Evolutionary conservation across 2,329 filamentous ascomycete species (phyloP), one percentile per base, ranked within the genome.

Genomic region (Penicillium sp.): DNA sequence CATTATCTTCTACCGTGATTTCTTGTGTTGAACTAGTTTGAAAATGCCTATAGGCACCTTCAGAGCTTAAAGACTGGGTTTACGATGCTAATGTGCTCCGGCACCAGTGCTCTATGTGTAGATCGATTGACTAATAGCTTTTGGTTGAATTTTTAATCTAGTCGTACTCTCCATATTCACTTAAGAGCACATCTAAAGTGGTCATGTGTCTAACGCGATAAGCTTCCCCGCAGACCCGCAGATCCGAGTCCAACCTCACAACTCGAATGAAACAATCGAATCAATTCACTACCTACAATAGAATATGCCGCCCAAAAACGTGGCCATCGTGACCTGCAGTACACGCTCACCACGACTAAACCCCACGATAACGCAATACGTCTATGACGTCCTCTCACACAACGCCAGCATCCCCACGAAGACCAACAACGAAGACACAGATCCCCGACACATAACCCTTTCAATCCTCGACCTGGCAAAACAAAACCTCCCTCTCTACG

Each of bases 321-420:
- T 70, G 48, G 68, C 63, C 35, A 52, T 70, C 35, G 64, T 70
- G 24, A 62, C 66, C 43, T 58, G 66, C 59, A 67, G 63, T 37
- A 65, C 64, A 20, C 66, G 69, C 37, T 44, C 46, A 1, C 64
- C 65, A 3, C 62, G 68, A n/a, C 62, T 68, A 37, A 64, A 68
- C 31, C 63, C 65, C 8, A 60, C 64, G 29, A 61, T 70, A 40
- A 61, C 63, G 24, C 54, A 55, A 2, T 65, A 65, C 31, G 55
- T 70, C 42, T 50, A 60, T 51, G 55, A 65, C 35, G 54, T 51
- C 49, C 43, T 59, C n/a, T 44, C 42, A 16, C n/a, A 47, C 11
- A 53, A 53, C 34, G 44, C 50, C 8, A 50, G 42, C 6, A 50
- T 58, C 18, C 57, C 57, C 23, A 56, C 53, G 20, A 48, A 44